phyloP scores from a whole-genome alignment of 306 rosid genomes.

The Vigna hirtella region DNA sequence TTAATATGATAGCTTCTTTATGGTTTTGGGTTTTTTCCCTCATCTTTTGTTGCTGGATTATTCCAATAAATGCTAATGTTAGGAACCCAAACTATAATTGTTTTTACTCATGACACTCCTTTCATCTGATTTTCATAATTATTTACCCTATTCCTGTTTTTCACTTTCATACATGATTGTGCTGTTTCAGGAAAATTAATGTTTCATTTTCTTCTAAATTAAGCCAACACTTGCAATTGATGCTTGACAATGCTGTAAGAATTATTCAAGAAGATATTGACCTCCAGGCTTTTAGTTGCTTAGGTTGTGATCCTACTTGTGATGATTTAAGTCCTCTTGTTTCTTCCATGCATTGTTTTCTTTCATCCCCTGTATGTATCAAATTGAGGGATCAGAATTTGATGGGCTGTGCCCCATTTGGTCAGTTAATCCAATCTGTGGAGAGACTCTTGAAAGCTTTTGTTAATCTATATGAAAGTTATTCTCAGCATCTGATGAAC shows the following conservation, averaged over 20 bases:
- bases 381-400: conserved; percentile 54
- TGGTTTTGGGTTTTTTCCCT: background rate
- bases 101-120: conserved; percentile 19
- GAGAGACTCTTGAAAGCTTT: conserved; percentile 73
- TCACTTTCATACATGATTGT: conserved; percentile 33
- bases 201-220: conserved; percentile 62
- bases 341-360: conserved; percentile 67
- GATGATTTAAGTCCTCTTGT: conserved; percentile 54
- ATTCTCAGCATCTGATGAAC: conserved; percentile 55
- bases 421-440: conserved; percentile 57
- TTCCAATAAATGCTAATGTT: conserved; percentile 1
- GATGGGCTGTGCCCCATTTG: conserved; percentile 53
- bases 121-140: conserved; percentile 29
- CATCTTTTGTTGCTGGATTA: conserved; percentile 3
- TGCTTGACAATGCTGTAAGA: conserved; percentile 63
- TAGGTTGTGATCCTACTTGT: conserved; percentile 57
- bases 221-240: conserved; percentile 60
- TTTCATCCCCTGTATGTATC: conserved; percentile 68
- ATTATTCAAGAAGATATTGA: conserved; percentile 62
- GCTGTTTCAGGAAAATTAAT: conserved; percentile 63
- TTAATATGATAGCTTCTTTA: conserved; percentile 22
- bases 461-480: conserved; percentile 66
- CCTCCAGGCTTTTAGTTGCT: conserved; percentile 52
- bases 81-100: background rate
- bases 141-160: conserved; percentile 21